Percentiles rank a stretch among this genome's conserved stretches.
Evolutionary conservation across 2,329 filamentous ascomycete species (phyloP).

Genomic region (Colletotrichum echinochloae): DNA sequence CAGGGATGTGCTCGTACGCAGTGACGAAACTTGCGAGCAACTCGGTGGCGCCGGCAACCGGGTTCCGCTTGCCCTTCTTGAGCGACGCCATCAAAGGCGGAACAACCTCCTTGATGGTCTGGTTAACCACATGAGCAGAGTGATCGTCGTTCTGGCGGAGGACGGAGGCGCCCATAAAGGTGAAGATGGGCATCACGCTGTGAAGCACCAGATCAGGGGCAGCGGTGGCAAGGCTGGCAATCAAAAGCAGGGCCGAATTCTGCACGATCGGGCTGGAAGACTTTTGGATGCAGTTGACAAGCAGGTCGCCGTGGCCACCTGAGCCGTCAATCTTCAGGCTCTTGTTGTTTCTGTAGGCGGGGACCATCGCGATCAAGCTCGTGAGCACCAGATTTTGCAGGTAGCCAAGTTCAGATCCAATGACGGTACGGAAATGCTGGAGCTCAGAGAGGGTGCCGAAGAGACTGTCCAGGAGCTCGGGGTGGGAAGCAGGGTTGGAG

Average conservation of each 20-base stretch:
- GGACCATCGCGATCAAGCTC: slow-evolving; percentile 86
- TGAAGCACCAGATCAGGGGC: slow-evolving; percentile 93
- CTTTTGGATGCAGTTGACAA: slow-evolving; percentile 94
- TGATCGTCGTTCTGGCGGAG: slow-evolving; percentile 96
- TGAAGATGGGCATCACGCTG: slow-evolving; percentile 99
- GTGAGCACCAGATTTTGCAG: slow-evolving; percentile 86
- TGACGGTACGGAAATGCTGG: slow-evolving; percentile 83
- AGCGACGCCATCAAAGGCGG: slow-evolving; percentile 90
- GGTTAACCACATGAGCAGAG: slow-evolving; percentile 94
- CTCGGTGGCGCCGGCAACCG: slow-evolving; percentile 86
- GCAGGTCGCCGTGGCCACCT: slow-evolving; percentile 85
- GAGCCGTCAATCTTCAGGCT: slow-evolving; percentile 78
- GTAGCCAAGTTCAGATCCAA: slow-evolving; percentile 90
- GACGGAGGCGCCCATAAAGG: slow-evolving; percentile 94
- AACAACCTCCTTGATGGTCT: slow-evolving; percentile 93
- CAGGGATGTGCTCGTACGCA: slow-evolving; percentile 95
- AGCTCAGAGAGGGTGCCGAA: slow-evolving; percentile 90
- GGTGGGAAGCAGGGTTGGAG: slow-evolving; percentile 79
- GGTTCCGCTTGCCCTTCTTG: slow-evolving; percentile 80
- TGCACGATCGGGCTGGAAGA: slow-evolving; percentile 94
- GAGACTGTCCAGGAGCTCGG: slow-evolving; percentile 80
- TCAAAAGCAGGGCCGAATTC: slow-evolving; percentile 87
- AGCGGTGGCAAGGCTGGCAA: slow-evolving; percentile 86
- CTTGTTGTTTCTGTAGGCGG: slow-evolving; percentile 73
- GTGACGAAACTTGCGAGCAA: slow-evolving; percentile 96